A percentile compares a stretch with the other conserved stretches of the same genome.
phyloP scores from a whole-genome alignment of 352 stramenopile genomes.

The Phytophthora ramorum region DNA sequence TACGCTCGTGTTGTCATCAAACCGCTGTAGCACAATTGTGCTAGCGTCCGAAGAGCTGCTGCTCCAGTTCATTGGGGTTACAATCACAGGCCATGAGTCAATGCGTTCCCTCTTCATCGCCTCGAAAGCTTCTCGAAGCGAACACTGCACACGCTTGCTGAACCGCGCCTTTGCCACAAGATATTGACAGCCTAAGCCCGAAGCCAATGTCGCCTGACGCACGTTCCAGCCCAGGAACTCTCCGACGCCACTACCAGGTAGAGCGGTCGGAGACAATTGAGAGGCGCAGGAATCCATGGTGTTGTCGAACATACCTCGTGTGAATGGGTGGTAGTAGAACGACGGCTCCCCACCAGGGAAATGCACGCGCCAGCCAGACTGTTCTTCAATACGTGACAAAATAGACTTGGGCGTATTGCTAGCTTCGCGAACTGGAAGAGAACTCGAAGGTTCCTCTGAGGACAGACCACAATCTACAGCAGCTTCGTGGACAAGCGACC shows the following conservation, averaged over 20 bases:
- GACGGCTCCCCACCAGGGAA: conserved; percentile 20
- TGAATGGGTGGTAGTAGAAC: conserved; percentile 34
- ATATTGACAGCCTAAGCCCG: neutral
- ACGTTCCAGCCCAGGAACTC: conserved; percentile 16
- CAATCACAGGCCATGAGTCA: conserved; percentile 30
- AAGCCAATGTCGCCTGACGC: conserved; percentile 11
- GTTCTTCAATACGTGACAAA: neutral
- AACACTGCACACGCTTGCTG: conserved; percentile 8
- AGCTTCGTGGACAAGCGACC: neutral
- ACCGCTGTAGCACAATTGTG: conserved; percentile 27
- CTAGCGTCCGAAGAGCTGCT: conserved; percentile 10
- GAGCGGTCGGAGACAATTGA: neutral
- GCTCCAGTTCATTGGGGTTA: conserved; percentile 27
- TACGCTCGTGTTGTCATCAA: conserved; percentile 29
- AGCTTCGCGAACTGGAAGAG: neutral
- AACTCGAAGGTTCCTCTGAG: neutral
- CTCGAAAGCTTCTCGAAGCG: conserved; percentile 6
- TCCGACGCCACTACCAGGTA: neutral
- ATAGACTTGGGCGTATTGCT: conserved; percentile 4
- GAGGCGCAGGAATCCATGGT: conserved; percentile 19
- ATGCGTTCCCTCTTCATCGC: conserved; percentile 17
- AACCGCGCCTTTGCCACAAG: conserved; percentile 14
- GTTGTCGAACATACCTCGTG: neutral
- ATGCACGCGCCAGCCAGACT: conserved; percentile 10
- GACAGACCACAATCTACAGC: neutral